Evolutionary conservation across 1,284 basidiomycete species (phyloP).

Genomic region (Moniliophthora roreri): DNA sequence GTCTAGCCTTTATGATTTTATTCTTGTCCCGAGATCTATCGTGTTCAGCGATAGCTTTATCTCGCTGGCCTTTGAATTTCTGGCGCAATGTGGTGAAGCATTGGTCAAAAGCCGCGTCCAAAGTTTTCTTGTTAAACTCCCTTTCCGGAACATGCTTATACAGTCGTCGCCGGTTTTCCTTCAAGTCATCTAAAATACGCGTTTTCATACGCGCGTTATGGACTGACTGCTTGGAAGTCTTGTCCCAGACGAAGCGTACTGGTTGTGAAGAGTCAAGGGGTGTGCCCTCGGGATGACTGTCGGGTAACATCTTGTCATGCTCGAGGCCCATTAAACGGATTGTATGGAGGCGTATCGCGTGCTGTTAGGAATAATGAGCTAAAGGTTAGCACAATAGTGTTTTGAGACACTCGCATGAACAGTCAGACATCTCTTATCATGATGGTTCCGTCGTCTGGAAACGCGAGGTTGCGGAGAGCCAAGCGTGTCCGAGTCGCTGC

Average conservation of each 20-base stretch:
- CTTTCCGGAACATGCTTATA: constrained; percentile 64
- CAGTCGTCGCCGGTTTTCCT: constrained; percentile 41
- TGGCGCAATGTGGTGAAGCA: constrained; percentile 65
- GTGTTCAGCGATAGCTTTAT: constrained; percentile 39
- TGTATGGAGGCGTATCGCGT: constrained; percentile 67
- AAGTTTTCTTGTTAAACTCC: constrained; percentile 61
- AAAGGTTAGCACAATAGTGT: constrained; percentile 7
- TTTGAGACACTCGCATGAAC: constrained; percentile 49
- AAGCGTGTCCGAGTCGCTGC: constrained; percentile 35
- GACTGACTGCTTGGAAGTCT: constrained; percentile 67
- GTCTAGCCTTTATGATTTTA: constrained; percentile 60
- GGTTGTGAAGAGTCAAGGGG: constrained; percentile 44
- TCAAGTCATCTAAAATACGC: constrained; percentile 58
- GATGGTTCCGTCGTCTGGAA: constrained; percentile 52
- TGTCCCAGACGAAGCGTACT: constrained; percentile 75
- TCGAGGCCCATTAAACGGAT: constrained; percentile 55
- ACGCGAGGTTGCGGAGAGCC: constrained; percentile 30
- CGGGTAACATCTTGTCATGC: constrained; percentile 56
- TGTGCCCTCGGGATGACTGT: constrained; percentile 55
- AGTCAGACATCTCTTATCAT: constrained; percentile 61
- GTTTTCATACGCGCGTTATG: constrained; percentile 72
- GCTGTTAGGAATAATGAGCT: constrained; percentile 36
- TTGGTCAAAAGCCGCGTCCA: constrained; percentile 68
- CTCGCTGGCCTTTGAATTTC: constrained; percentile 61
- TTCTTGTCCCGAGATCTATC: constrained; percentile 52